Base-by-base conservation (phyloP, 2,329 filamentous ascomycete genomes). In the Rhexocercosporidium sp. region DNA sequence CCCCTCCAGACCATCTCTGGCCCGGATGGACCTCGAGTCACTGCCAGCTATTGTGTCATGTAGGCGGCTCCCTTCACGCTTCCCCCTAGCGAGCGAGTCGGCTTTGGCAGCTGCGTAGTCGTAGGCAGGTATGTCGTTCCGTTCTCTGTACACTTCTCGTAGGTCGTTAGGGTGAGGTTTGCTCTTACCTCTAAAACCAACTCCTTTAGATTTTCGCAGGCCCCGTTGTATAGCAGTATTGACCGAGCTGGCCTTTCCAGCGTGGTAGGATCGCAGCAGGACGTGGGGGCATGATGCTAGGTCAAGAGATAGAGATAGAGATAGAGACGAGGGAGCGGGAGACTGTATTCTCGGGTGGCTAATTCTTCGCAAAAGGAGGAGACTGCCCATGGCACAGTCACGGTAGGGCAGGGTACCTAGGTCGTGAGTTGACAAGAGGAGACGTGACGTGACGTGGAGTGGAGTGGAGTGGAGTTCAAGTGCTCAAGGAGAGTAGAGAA, bases 151-250 rank as follows among this genome's bases (percentile, higher is more conserved):
- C 27, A 46, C 60, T 29, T 69, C 65, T 29, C 59, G 62, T 46
- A 60, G 61, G 63, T 69, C 67, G 31, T 71, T 47, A 14, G 54
- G 29, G 60, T 22, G 57, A 56, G 59, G n/a, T 64, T 64, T 70
- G 8, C 70, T 66, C 57, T 68, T 72, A 29, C 70, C 72, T 49
- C 74, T 71, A 47, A 77, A 75, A 11, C 71, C 76, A 62, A 73
- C 65, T 20, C 77, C 77, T 73, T 74, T 61, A 71, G 71, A 86
- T 78, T 77, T 81, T 74, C 88, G 86, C 64, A 93, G 82, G 16
- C 91, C 91, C 54, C 85, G 83, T 71, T 88, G 86, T 74, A 94
- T 93, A 51, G 90, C 90, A 11, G 90, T 91, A 67, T 83, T 86
- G 47, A 92, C 83, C 49, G 88, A 90, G 25, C 85, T 84, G 74